A percentile compares a stretch with the other conserved stretches of the same genome.
These are phyloP conservation scores for Aspergillus pseudonomiae DNA, from an alignment of 2,329 filamentous ascomycete species.

Conservation along the genomic window DNA sequence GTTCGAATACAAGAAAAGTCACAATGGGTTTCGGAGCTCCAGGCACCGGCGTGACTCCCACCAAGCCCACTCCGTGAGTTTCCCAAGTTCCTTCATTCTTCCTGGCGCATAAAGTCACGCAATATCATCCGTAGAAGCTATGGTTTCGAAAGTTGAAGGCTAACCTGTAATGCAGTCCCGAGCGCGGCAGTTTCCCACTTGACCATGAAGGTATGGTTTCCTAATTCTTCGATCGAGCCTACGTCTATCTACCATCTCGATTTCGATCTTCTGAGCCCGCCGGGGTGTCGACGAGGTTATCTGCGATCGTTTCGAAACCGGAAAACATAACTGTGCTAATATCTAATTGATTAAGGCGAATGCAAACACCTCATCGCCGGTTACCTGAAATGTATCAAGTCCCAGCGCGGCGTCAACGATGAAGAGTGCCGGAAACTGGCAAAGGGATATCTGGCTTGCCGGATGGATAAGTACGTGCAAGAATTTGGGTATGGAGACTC, in stretches of 20 bases:
- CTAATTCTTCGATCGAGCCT: background rate
- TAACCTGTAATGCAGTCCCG: conserved; percentile 61
- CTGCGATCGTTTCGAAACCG: background rate
- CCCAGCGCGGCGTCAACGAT: conserved; percentile 80
- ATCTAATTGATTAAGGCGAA: conserved; percentile 63
- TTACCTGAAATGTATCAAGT: conserved; percentile 87
- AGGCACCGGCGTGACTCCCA: conserved; percentile 64
- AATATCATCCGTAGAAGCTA: background rate
- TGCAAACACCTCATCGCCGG: conserved; percentile 86
- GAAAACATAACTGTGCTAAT: conserved; percentile 3
- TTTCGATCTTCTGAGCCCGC: background rate
- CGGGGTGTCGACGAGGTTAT: too few species aligned
- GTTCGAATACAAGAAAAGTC: background rate
- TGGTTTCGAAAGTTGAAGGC: background rate
- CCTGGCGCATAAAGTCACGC: background rate
- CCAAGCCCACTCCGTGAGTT: conserved; percentile 72
- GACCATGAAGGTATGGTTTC: conserved; percentile 74
- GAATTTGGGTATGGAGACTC: conserved; percentile 1
- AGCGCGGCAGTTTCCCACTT: conserved; percentile 92
- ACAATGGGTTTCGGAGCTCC: conserved; percentile 68
- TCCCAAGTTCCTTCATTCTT: background rate
- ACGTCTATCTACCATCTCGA: background rate
- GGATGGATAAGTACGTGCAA: conserved; percentile 83
- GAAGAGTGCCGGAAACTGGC: conserved; percentile 81
- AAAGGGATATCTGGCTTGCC: conserved; percentile 85